Base-by-base conservation (phyloP, 306 rosid species). In the Aeschynomene evenia region DNA sequence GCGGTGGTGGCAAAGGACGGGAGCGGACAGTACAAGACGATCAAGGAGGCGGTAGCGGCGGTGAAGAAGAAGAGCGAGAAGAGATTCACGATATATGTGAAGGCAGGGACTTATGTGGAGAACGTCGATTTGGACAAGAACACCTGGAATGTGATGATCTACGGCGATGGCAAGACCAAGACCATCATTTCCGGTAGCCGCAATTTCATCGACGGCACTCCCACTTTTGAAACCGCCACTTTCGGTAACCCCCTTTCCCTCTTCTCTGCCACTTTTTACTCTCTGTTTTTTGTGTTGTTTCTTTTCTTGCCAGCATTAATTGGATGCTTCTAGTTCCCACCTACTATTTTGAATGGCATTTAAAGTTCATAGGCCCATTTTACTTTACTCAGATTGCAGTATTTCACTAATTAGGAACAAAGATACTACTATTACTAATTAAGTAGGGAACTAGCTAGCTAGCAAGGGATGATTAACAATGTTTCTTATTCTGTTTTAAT, bases 61-160 rank as follows among this genome's bases (percentile, higher is more conserved):
- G 92, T 85, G 84, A 81, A 68, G 33, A 86, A 83, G 85, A 94
- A 94, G 83, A 90, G 84, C 37, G 43, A 43, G 42, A 79, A 53
- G 63, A 86, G 90, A 22, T 80, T 71, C 26, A 73, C 84, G 68
- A 90, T 94, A 34, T 15, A 79, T 20, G 94, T 90, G 72, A 94
- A 94, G 85, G 78, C 79, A 70, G 98, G 98, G 19, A 46, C 5
- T 24, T 94, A 90, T 15, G 28, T 8, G 5, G 98, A 94, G 84
- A 88, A 90, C 36, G 88, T 94, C 29, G 63, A 77, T 2, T 62
- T 93, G 81, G 94, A 90, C 53, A 90, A 88, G 87, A 60, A 22
- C 67, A 85, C 81, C 14, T 94, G 98, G 98, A 94, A 94, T 78
- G 94, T 94, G 76, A 85, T 88, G 92, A 86, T 94, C 42, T 33